These are phyloP conservation scores for Radiomyces spectabilis DNA, from an alignment of 192 early-diverging fungal species.

Conservation along the genomic window DNA sequence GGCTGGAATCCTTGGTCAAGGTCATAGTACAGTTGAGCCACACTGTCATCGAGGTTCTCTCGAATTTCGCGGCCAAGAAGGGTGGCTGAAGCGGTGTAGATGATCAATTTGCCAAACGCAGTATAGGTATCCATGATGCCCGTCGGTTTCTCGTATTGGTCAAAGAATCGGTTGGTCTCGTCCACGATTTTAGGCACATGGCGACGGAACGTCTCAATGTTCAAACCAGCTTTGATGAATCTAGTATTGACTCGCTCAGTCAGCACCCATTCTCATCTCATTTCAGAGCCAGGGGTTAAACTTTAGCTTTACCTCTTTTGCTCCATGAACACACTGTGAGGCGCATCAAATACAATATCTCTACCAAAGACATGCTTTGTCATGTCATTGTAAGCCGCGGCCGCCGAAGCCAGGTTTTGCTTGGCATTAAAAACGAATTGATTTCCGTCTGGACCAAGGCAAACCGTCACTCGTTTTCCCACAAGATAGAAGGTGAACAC, in stretches of 20 bases:
- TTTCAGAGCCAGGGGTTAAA: no score
- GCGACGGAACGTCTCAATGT: conserved; percentile 74
- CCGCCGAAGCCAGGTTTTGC: conserved; percentile 76
- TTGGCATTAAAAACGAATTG: conserved; percentile 95
- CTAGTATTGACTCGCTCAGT: no score
- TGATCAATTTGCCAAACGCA: conserved; percentile 83
- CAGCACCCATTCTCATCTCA: no score
- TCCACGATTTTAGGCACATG: conserved; percentile 84
- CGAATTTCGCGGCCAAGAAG: conserved; percentile 94
- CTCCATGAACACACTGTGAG: conserved; percentile 90
- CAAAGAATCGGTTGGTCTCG: conserved; percentile 77
- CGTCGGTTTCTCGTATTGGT: conserved; percentile 47
- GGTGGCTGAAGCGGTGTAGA: conserved; percentile 89
- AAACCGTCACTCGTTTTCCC: conserved; percentile 84
- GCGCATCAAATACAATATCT: conserved; percentile 95
- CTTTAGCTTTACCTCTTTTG: conserved; percentile 80
- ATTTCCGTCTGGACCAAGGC: conserved; percentile 88
- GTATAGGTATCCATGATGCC: conserved; percentile 65
- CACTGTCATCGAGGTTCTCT: conserved; percentile 57
- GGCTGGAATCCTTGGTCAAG: conserved; percentile 91
- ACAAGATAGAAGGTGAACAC: conserved; percentile 92
- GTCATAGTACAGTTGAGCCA: conserved; percentile 87
- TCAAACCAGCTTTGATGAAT: conserved; percentile 92
- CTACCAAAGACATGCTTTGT: conserved; percentile 92
- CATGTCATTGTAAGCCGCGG: conserved; percentile 87